These are phyloP conservation scores for Fonsecaea pedrosoi DNA, from an alignment of 2,329 filamentous ascomycete genomes.

Conservation along the genomic window DNA sequence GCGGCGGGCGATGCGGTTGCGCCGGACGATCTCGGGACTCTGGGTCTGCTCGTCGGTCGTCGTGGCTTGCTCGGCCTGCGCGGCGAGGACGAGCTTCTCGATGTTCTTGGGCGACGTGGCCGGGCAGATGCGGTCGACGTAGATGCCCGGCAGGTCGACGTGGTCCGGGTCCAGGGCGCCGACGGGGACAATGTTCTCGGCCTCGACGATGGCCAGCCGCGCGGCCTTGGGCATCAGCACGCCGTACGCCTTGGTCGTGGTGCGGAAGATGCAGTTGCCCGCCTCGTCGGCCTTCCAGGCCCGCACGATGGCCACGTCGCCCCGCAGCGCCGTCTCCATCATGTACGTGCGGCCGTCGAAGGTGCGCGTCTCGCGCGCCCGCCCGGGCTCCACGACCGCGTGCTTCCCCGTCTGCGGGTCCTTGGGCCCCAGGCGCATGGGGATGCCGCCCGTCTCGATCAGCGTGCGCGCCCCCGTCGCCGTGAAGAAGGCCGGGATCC, in stretches of 20 bases:
- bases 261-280: constrained; percentile 81
- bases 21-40: constrained; percentile 59
- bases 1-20: constrained; percentile 75
- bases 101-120: constrained; percentile 74
- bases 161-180: constrained; percentile 76
- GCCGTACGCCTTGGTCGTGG: constrained; percentile 75
- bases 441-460: constrained; percentile 50
- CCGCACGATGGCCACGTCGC: constrained; percentile 78
- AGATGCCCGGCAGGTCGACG: constrained; percentile 82
- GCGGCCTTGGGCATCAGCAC: constrained; percentile 83
- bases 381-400: constrained; percentile 69
- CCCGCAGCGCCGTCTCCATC: constrained; percentile 77
- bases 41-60: constrained; percentile 44
- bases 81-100: constrained; percentile 63
- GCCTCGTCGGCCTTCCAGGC: constrained; percentile 78
- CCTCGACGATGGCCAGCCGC: constrained; percentile 78
- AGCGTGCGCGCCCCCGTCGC: constrained; percentile 71
- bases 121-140: constrained; percentile 79
- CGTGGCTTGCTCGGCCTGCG: constrained; percentile 45
- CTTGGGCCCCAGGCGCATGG: constrained; percentile 73
- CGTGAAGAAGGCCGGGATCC: constrained; percentile 87
- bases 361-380: constrained; percentile 71
- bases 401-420: constrained; percentile 71
- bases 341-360: constrained; percentile 76
- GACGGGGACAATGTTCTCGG: constrained; percentile 79